phyloP scores from a whole-genome alignment of 179 eudicot genomes.

The Actinidia arguta region DNA sequence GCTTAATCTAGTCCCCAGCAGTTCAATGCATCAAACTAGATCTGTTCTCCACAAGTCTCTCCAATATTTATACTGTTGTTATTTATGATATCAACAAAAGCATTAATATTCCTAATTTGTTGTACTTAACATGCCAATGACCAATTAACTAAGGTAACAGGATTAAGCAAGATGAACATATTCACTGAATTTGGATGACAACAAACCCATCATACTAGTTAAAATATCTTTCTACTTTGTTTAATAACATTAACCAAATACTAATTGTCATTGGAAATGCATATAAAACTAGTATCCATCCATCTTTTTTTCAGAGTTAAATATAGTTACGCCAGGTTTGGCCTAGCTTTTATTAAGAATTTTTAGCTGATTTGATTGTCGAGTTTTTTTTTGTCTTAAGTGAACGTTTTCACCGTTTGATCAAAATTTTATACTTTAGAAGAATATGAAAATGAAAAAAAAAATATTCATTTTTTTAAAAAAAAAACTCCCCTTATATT shows the following conservation, averaged over 20 bases:
- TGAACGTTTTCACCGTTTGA: too few species aligned
- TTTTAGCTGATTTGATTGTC: too few species aligned
- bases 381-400: too few species aligned
- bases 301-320: neutral
- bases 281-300: neutral
- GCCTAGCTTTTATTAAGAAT: neutral
- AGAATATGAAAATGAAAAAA: too few species aligned
- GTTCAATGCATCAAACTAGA: slow-evolving; percentile 16
- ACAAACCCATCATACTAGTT: neutral
- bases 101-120: neutral
- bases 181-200: slow-evolving; percentile 12
- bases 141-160: neutral
- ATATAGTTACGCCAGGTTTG: neutral
- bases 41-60: neutral
- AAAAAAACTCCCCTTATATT: too few species aligned
- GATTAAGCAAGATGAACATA: neutral
- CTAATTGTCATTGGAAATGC: neutral
- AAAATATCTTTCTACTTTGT: neutral
- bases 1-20: neutral
- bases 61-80: neutral
- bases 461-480: too few species aligned
- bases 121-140: neutral
- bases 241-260: neutral
- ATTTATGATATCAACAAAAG: neutral
- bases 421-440: too few species aligned